Evolutionary conservation across 2,329 filamentous ascomycete species (phyloP).

Genomic region (Ascochyta fabae): DNA sequence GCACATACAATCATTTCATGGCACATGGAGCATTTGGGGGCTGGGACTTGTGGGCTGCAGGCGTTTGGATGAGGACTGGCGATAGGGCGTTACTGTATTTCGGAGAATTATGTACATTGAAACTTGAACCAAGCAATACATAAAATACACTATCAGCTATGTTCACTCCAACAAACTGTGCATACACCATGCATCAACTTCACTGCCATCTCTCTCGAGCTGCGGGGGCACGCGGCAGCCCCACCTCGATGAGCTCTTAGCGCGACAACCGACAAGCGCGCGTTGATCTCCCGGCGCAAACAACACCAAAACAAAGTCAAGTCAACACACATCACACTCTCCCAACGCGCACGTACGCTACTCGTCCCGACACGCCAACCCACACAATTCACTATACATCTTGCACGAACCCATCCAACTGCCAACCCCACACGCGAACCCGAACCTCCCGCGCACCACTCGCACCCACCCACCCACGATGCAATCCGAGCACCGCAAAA

Average conservation of each 20-base stretch:
- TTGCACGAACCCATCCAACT: no score
- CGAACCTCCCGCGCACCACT: constrained; percentile 2
- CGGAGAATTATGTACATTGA: background rate
- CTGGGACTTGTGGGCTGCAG: background rate
- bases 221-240: background rate
- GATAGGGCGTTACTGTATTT: constrained; percentile 2
- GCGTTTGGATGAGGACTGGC: constrained; percentile 1
- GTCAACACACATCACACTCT: constrained; percentile 6
- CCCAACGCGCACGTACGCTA: background rate
- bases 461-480: constrained; percentile 26
- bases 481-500: constrained; percentile 66
- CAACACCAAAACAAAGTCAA: constrained; percentile 25
- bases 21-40: background rate
- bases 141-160: background rate
- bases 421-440: background rate
- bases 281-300: constrained; percentile 31
- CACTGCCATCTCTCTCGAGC: background rate
- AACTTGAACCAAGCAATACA: background rate
- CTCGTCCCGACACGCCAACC: background rate
- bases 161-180: background rate
- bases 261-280: constrained; percentile 10
- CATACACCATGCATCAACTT: background rate
- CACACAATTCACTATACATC: background rate
- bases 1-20: background rate
- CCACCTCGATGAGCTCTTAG: constrained; percentile 1